phyloP scores from a whole-genome alignment of 2,329 filamentous ascomycete genomes.

The Botrytis elliptica region DNA sequence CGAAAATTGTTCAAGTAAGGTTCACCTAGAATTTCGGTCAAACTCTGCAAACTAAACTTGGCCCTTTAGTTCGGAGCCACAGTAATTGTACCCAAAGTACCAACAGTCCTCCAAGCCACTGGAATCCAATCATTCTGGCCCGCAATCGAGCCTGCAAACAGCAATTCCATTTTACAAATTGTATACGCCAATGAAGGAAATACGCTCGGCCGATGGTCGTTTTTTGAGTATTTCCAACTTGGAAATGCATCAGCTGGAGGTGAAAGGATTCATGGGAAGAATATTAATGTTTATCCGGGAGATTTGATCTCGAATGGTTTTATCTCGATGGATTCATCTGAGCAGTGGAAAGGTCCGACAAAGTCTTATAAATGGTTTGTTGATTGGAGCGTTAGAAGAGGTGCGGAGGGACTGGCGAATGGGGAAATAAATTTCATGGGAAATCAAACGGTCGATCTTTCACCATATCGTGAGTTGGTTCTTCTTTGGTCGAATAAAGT shows the following conservation, averaged over 20 bases:
- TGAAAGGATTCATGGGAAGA: background rate
- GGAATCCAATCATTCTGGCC: constrained; percentile 11
- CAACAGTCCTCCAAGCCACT: background rate
- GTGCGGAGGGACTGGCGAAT: background rate
- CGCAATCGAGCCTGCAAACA: background rate
- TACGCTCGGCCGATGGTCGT: background rate
- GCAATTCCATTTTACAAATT: constrained; percentile 25
- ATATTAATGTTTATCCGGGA: background rate
- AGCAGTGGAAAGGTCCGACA: background rate
- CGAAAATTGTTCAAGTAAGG: background rate
- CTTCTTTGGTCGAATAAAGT: background rate
- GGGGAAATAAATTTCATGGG: background rate
- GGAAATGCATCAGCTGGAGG: no score
- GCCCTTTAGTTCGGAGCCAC: background rate
- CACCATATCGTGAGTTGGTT: background rate
- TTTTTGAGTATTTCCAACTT: background rate
- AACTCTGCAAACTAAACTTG: background rate
- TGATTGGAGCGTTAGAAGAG: background rate
- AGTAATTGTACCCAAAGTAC: background rate
- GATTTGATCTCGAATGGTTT: background rate
- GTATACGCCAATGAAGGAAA: constrained; percentile 5
- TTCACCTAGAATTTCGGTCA: background rate
- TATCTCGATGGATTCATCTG: background rate
- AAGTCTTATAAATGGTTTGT: background rate
- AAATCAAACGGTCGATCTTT: background rate